Base-by-base conservation (phyloP, 768 basidiomycete species). In the Trametopsis cervina region DNA sequence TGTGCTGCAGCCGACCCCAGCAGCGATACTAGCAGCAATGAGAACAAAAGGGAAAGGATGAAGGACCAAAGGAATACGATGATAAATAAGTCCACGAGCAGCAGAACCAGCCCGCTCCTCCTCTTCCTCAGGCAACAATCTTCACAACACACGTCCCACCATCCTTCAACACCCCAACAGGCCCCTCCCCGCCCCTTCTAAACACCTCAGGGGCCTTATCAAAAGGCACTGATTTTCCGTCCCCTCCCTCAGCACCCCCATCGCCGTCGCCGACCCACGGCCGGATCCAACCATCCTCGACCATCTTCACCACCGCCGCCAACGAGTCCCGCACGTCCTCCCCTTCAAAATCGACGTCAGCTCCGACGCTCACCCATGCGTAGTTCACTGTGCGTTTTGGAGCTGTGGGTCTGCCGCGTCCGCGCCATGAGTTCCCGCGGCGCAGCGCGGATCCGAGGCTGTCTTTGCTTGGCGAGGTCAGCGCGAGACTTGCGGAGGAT, bases 331-430 rank as follows among this genome's bases (percentile, higher is more conserved):
- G 69, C 45, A 90, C 75, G 61, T 89, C 83, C 48, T 80, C 75
- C 22, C 89, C 89, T 57, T 90, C 85, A 74, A 81, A 83, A 62
- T 91, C 89, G 24, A 90, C 78, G 60, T 90, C 89, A 51, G 85
- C 84, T 27, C 80, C 78, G 33, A 81, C 68, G 59, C 78, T 82
- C n/a, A 91, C 78, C 88, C 89, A 92, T 17, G 83, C 79, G 63
- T 91, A 91, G 40, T 80, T 81, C 23, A 88, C 80, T 49, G 63
- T 59, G n/a, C 70, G 67, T 36, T 60, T 66, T 56, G 44, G 53
- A 47, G 40, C 44, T 35, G 50, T 51, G 42, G 25, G 21, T 25
- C 47, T 42, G 49, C 1, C 41, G n/a, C n/a, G 27, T 36, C 7
- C 13, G 15, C 33, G n/a, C 41, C 18, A 38, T 17, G 46, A 18